Conservation (phyloP, 2,329 filamentous ascomycete species). For the Colletotrichum chrysophilum region DNA sequence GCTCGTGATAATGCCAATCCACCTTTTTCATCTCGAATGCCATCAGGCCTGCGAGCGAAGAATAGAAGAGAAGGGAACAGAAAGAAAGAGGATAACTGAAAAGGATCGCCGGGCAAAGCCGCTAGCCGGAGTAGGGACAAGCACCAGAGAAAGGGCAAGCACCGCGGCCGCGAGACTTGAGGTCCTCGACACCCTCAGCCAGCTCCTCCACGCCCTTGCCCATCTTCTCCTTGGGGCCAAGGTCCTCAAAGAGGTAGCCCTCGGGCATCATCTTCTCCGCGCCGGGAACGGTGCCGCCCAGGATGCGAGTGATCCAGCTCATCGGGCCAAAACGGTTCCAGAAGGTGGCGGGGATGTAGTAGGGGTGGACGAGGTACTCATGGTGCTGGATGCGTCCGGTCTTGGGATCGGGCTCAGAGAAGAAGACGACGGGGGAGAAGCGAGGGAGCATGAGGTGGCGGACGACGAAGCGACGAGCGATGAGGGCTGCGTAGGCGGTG, state of each 20-base stretch:
- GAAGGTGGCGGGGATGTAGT: constrained; percentile 64
- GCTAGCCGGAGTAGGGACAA: neutral
- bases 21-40: neutral
- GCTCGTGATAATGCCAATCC: neutral
- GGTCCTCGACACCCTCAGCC: constrained; percentile 29
- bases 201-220: constrained; percentile 57
- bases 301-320: constrained; percentile 51
- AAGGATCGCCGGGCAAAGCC: neutral
- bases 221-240: constrained; percentile 64
- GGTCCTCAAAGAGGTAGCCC: constrained; percentile 61
- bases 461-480: constrained; percentile 58
- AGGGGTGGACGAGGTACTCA: constrained; percentile 67
- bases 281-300: constrained; percentile 52
- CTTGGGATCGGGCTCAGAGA: constrained; percentile 55
- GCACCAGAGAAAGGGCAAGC: constrained; percentile 18
- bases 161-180: neutral
- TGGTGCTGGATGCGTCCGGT: constrained; percentile 56
- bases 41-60: neutral
- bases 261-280: constrained; percentile 46
- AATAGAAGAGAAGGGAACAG: neutral
- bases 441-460: constrained; percentile 67
- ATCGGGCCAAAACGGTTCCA: constrained; percentile 68
- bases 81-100: neutral
- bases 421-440: constrained; percentile 38
- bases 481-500: constrained; percentile 47